Conservation (phyloP, 352 stramenopile genomes). For the Pythium biforme region DNA sequence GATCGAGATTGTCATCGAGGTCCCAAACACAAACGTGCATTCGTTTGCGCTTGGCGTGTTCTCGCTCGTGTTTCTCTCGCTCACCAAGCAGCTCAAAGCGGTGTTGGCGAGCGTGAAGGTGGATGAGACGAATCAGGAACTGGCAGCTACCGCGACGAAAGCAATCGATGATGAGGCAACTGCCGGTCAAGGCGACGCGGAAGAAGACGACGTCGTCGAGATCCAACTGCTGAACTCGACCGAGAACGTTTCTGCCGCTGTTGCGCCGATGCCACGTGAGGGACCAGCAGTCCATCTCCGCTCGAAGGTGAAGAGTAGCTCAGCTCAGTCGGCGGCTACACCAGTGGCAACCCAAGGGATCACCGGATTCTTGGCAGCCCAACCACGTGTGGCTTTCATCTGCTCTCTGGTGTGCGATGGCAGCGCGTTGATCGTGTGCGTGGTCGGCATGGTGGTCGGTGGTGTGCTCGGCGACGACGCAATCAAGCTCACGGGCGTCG, state of each 20-base stretch:
- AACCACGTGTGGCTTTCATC: slow-evolving; percentile 35
- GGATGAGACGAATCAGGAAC: background rate
- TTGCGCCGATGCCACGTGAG: background rate
- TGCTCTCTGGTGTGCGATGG: slow-evolving; percentile 53
- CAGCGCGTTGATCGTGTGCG: slow-evolving; percentile 76
- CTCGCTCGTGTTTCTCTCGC: slow-evolving; percentile 44
- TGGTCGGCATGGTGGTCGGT: slow-evolving; percentile 63
- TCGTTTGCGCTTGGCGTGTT: slow-evolving; percentile 50
- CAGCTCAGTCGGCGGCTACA: background rate
- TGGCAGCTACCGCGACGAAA: background rate
- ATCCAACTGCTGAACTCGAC: slow-evolving; percentile 11
- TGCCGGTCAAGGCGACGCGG: background rate
- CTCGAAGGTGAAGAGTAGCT: background rate
- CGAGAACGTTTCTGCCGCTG: background rate
- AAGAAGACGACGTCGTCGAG: slow-evolving; percentile 7
- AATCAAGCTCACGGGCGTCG: slow-evolving; percentile 72
- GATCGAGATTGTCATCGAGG: slow-evolving; percentile 44
- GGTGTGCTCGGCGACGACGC: slow-evolving; percentile 61
- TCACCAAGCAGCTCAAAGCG: slow-evolving; percentile 20
- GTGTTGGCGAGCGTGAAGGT: slow-evolving; percentile 3
- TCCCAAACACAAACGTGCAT: slow-evolving; percentile 49
- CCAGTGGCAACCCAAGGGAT: background rate
- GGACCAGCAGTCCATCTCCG: background rate
- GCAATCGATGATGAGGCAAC: background rate
- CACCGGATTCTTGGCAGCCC: slow-evolving; percentile 8